Evolutionary conservation across 139 green algal species (phyloP).

Genomic region (Tetratostichococcus sp.): DNA sequence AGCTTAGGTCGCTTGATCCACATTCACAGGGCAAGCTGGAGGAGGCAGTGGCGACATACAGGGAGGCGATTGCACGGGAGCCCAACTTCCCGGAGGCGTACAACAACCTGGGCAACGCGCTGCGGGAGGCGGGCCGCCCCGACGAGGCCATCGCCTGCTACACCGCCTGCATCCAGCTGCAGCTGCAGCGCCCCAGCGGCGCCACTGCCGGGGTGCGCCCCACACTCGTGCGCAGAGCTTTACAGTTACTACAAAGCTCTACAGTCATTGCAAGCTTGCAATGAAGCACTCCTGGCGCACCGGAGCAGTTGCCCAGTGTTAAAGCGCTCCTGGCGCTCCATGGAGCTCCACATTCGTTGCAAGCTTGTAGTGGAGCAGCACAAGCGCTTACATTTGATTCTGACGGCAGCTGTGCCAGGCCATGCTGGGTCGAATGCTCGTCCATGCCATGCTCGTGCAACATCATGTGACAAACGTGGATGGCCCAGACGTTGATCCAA

Average conservation of each 20-base stretch:
- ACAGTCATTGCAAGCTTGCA: too few species aligned
- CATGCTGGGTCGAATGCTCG: too few species aligned
- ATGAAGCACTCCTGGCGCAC: too few species aligned
- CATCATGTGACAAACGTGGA: too few species aligned
- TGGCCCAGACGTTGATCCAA: not conserved
- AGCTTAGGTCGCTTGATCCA: not conserved
- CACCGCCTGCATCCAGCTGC: slow-evolving; percentile 72
- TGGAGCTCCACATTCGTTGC: too few species aligned
- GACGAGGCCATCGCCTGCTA: slow-evolving; percentile 75
- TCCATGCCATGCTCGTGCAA: too few species aligned
- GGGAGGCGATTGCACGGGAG: slow-evolving; percentile 54
- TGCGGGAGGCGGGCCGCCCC: slow-evolving; percentile 50
- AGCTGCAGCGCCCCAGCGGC: slow-evolving; percentile 36
- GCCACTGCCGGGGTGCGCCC: not conserved
- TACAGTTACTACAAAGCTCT: too few species aligned
- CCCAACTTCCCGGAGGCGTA: slow-evolving; percentile 72
- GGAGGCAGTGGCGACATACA: slow-evolving; percentile 59
- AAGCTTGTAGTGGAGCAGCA: too few species aligned
- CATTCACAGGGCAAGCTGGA: slow-evolving; percentile 13
- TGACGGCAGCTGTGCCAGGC: too few species aligned
- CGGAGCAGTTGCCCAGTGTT: too few species aligned
- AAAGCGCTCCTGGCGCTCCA: too few species aligned
- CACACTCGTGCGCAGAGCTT: not conserved
- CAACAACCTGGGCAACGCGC: slow-evolving; percentile 84
- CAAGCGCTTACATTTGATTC: too few species aligned